Conservation (phyloP, 2,329 filamentous ascomycete species). For the Fusarium circinatum region DNA sequence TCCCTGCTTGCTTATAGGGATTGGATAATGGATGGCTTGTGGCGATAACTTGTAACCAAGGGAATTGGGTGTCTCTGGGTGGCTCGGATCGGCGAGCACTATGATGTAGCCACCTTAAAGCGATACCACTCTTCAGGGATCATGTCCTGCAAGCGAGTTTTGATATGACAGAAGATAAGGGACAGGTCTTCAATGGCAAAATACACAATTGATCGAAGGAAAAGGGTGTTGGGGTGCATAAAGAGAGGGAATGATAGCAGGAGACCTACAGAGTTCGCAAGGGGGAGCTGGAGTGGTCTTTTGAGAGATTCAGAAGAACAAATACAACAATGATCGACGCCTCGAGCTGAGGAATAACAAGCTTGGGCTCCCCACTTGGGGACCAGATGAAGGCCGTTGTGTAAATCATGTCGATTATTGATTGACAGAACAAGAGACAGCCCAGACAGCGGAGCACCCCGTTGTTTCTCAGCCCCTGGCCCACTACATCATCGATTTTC, state of each 20-base stretch:
- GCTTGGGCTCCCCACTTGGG: slow-evolving; percentile 29
- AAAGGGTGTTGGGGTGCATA: background rate
- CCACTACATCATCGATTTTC: slow-evolving; percentile 42
- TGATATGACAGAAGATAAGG: slow-evolving; percentile 11
- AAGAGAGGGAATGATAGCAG: background rate
- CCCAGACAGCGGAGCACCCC: slow-evolving; percentile 19
- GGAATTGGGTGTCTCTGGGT: slow-evolving; percentile 22
- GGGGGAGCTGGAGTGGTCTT: background rate
- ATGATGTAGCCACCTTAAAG: slow-evolving; percentile 43
- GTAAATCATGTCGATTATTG: slow-evolving; percentile 25
- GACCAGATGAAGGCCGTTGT: slow-evolving; percentile 13
- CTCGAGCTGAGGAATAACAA: slow-evolving; percentile 26
- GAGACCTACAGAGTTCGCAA: background rate
- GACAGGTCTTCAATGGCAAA: background rate
- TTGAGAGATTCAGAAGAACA: slow-evolving; percentile 15
- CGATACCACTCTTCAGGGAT: slow-evolving; percentile 39
- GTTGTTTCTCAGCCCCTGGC: slow-evolving; percentile 39
- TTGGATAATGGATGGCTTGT: slow-evolving; percentile 28
- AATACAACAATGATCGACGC: slow-evolving; percentile 32
- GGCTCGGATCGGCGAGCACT: slow-evolving; percentile 39
- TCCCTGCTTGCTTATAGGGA: slow-evolving; percentile 6
- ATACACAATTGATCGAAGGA: slow-evolving; percentile 6
- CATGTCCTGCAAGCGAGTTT: slow-evolving; percentile 35
- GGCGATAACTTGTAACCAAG: slow-evolving; percentile 24
- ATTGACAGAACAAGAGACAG: slow-evolving; percentile 15